Evolutionary conservation across 805 yeast species (phyloP), one percentile per base, ranked within the genome.

Genomic region (Ogataea siamensis): DNA sequence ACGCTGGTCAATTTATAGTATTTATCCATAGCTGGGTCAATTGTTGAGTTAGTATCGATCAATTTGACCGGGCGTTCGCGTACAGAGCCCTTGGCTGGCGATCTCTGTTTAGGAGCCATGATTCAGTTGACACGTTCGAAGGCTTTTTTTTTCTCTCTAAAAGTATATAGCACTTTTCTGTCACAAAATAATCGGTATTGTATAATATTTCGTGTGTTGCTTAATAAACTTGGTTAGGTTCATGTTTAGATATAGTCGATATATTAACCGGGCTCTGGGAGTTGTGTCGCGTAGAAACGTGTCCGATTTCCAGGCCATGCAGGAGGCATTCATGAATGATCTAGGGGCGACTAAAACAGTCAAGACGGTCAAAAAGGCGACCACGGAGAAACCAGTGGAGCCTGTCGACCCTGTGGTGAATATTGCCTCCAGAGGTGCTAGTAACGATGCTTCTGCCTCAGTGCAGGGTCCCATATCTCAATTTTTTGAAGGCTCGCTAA

Each of bases 1-100:
- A 54, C 40, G 40, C 70, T 55, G 2, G 71, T 69, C 16, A 62
- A 7, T 17, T 42, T 50, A 39, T 62, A 64, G 44, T 55, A 58
- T 32, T 53, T 57, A 12, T 59, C 58, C 46, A 49, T 40, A 1
- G 39, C 27, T n/a, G 56, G 49, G 12, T 49, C 49, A 29, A 56
- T 53, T 14, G 44, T 15, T 2, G 57, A 48, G 30, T 55, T 52
- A 18, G 27, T 8, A 6, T 7, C 19, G 10, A 13, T 12, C 28
- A 13, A 11, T 9, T 9, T 11, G 7, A 11, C 9, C n/a, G 22
- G 7, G 11, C 7, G 26, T 3, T 26, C 32, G 10, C 31, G 17
- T 8, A 19, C 28, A 16, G 40, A 12, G 23, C 39, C 10, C 32
- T 40, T 51, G 34, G 49, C 50, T 2, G 45, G 15, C 12, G 33